Evolutionary conservation across 208 protist species (phyloP), one percentile per base, ranked within the genome.

Genomic region (Spironucleus salmonicida): DNA sequence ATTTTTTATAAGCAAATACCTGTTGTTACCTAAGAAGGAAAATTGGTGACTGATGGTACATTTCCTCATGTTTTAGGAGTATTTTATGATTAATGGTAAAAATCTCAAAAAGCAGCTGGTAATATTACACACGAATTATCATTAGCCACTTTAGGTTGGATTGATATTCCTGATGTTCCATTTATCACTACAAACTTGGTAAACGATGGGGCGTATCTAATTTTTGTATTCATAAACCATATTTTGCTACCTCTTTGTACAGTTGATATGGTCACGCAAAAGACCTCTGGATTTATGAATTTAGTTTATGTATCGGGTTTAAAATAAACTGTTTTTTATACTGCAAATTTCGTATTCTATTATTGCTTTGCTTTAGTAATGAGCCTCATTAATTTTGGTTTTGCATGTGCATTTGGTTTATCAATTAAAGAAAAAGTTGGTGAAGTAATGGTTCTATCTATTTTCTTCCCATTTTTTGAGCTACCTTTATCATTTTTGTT

Each of bases 81-180:
- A n/a, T n/a, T n/a, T n/a, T n/a, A n/a, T n/a, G n/a, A n/a, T n/a
- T n/a, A n/a, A n/a, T n/a, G n/a, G n/a, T n/a, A n/a, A n/a, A n/a
- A n/a, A n/a, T n/a, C n/a, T n/a, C n/a, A n/a, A n/a, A n/a, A n/a
- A n/a, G n/a, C n/a, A n/a, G n/a, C n/a, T n/a, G n/a, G n/a, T n/a
- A n/a, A n/a, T n/a, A n/a, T n/a, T n/a, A n/a, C n/a, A n/a, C n/a
- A n/a, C n/a, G n/a, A n/a, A n/a, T n/a, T n/a, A n/a, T n/a, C n/a
- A n/a, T n/a, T n/a, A n/a, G n/a, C n/a, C n/a, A n/a, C n/a, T n/a
- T n/a, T n/a, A n/a, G n/a, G n/a, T n/a, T n/a, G n/a, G n/a, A n/a
- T n/a, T n/a, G n/a, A n/a, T n/a, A 67, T 67, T 34, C 61, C 61
- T 23, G 61, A 67, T 30, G 61, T 67, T 30, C 15, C 26, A 15